A percentile compares a stretch with the other conserved stretches of the same genome.
Conservation (phyloP, 306 rosid genomes). For the Trifolium subterraneum region DNA sequence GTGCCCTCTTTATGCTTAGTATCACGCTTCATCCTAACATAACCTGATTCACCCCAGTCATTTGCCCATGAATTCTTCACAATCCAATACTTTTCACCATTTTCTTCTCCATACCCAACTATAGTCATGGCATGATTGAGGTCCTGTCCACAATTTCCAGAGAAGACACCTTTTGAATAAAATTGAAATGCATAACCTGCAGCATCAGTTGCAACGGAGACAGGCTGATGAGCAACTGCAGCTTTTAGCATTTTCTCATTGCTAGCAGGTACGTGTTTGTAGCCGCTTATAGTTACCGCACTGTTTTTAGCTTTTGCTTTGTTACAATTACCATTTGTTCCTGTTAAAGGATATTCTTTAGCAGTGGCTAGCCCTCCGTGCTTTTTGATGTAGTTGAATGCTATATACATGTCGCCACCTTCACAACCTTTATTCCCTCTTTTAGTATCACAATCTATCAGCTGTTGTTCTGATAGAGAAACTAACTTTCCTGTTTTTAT, state of each 20-base stretch:
- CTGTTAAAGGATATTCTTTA: constrained; percentile 63
- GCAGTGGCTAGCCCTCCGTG: constrained; percentile 56
- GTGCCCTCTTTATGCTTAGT: constrained; percentile 45
- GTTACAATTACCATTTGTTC: constrained; percentile 49
- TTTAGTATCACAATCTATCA: constrained; percentile 62
- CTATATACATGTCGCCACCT: constrained; percentile 73
- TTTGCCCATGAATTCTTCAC: constrained; percentile 81
- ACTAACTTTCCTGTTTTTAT: constrained; percentile 65
- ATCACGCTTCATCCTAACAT: constrained; percentile 55
- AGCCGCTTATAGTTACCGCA: constrained; percentile 53
- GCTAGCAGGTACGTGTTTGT: constrained; percentile 57
- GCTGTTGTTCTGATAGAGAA: constrained; percentile 75
- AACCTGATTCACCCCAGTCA: constrained; percentile 76
- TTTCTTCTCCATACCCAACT: constrained; percentile 70
- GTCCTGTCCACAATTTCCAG: constrained; percentile 57
- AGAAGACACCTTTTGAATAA: constrained; percentile 64
- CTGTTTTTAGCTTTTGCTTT: constrained; percentile 28
- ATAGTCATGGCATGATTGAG: constrained; percentile 73
- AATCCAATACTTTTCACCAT: constrained; percentile 60
- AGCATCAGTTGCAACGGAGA: constrained; percentile 71
- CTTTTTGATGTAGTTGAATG: constrained; percentile 57
- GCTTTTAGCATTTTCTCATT: constrained; percentile 58
- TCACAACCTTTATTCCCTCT: constrained; percentile 62
- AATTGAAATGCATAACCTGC: constrained; percentile 57
- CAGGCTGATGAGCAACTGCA: constrained; percentile 76